These are phyloP conservation scores for Lepraria neglecta DNA, from an alignment of 495 filamentous ascomycete species.

Conservation along the genomic window DNA sequence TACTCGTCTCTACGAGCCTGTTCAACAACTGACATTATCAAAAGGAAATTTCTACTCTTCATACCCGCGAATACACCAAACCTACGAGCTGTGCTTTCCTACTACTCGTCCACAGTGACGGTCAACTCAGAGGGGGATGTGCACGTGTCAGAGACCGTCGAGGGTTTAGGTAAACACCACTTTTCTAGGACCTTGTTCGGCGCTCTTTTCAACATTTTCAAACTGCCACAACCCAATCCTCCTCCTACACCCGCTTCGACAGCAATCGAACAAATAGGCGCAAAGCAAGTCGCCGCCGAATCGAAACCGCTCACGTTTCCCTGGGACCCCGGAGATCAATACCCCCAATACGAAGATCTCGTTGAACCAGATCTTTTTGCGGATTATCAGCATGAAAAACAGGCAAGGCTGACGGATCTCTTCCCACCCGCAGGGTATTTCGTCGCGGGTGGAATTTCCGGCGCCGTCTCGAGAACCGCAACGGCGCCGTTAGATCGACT, in stretches of 20 bases:
- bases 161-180: constrained; percentile 85
- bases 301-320: constrained; percentile 20
- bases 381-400: constrained; percentile 42
- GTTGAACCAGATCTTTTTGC: constrained; percentile 32
- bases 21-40: constrained; percentile 16
- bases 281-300: constrained; percentile 9
- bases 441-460: constrained; percentile 85
- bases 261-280: background rate
- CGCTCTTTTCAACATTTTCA: constrained; percentile 39
- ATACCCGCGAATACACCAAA: constrained; percentile 68
- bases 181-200: constrained; percentile 70
- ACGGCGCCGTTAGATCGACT: constrained; percentile 95
- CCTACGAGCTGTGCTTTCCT: constrained; percentile 80
- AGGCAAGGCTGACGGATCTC: constrained; percentile 51
- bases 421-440: constrained; percentile 87
- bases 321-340: constrained; percentile 27
- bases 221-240: constrained; percentile 17
- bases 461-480: constrained; percentile 83
- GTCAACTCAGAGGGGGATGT: constrained; percentile 94
- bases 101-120: constrained; percentile 84
- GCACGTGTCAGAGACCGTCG: constrained; percentile 73
- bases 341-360: constrained; percentile 12
- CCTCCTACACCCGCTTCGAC: background rate
- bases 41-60: constrained; percentile 90
- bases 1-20: constrained; percentile 20